Evolutionary conservation across 73 alveolate species (phyloP).

Genomic region (Durusdinium trenchii): DNA sequence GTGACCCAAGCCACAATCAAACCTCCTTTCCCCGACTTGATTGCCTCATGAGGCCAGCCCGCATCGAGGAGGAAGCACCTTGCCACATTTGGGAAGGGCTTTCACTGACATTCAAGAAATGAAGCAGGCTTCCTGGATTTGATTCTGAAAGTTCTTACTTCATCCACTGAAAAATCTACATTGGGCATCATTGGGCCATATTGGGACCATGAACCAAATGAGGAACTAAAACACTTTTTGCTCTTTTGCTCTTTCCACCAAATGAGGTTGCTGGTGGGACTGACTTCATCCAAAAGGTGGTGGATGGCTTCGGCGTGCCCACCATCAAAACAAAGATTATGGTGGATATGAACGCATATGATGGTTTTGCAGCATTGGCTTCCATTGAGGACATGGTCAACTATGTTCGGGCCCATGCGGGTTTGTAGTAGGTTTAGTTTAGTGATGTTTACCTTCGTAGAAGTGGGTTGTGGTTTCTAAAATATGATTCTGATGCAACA

Average conservation of each 20-base stretch:
- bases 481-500: no score
- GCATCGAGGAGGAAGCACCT: no score
- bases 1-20: no score
- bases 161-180: no score
- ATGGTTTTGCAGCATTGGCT: not conserved
- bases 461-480: no score
- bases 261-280: slow-evolving; percentile 16
- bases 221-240: not conserved
- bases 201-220: not conserved
- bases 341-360: not conserved
- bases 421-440: no score
- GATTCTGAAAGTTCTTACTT: no score
- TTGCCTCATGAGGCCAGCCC: no score
- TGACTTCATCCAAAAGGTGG: slow-evolving; percentile 10
- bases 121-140: not conserved
- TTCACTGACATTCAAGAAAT: slow-evolving; percentile 1
- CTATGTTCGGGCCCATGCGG: no score
- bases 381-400: slow-evolving; percentile 37
- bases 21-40: no score
- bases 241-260: not conserved
- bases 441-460: no score
- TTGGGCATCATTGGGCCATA: not conserved
- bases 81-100: slow-evolving; percentile 10
- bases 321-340: not conserved
- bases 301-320: not conserved